Percentiles rank a stretch among this genome's conserved stretches.
These are phyloP conservation scores for Talaromyces amestolkiae DNA, from an alignment of 2,329 filamentous ascomycete genomes.

Conservation along the genomic window DNA sequence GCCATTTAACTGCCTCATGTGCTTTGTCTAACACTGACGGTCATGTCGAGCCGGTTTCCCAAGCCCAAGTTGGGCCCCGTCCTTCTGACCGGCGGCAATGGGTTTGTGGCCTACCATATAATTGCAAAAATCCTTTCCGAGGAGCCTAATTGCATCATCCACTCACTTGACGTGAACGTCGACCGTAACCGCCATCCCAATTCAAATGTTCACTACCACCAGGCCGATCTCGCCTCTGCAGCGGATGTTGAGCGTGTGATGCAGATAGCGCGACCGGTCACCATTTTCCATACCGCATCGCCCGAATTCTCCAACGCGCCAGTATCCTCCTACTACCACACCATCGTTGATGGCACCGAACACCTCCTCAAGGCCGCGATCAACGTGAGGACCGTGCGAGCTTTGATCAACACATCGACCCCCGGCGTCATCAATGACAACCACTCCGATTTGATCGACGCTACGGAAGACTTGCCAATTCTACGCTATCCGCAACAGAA, in stretches of 20 bases:
- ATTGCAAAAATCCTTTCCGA: slow-evolving; percentile 15
- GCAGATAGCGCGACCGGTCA: slow-evolving; percentile 10
- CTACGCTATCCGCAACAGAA: slow-evolving; percentile 14
- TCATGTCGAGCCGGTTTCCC: not conserved
- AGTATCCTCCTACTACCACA: slow-evolving; percentile 68
- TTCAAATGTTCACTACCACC: slow-evolving; percentile 17
- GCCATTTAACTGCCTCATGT: not conserved
- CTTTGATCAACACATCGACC: slow-evolving; percentile 85
- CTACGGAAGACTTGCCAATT: slow-evolving; percentile 33
- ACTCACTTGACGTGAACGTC: slow-evolving; percentile 13
- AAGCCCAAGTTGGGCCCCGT: slow-evolving; percentile 11
- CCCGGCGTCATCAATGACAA: slow-evolving; percentile 85
- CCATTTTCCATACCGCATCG: slow-evolving; percentile 73
- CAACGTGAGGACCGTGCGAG: slow-evolving; percentile 61
- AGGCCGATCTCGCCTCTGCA: slow-evolving; percentile 4
- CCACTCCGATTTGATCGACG: slow-evolving; percentile 72
- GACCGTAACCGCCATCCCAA: slow-evolving; percentile 13
- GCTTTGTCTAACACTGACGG: not conserved
- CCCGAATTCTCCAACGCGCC: slow-evolving; percentile 56
- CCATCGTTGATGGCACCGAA: slow-evolving; percentile 84
- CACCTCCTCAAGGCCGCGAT: slow-evolving; percentile 67
- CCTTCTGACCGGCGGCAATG: slow-evolving; percentile 18
- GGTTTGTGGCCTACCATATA: slow-evolving; percentile 18
- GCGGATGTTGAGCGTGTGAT: slow-evolving; percentile 15
- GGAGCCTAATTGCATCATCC: slow-evolving; percentile 15